Base-by-base conservation (phyloP, 441 rosid species). In the Populus hybrid region DNA sequence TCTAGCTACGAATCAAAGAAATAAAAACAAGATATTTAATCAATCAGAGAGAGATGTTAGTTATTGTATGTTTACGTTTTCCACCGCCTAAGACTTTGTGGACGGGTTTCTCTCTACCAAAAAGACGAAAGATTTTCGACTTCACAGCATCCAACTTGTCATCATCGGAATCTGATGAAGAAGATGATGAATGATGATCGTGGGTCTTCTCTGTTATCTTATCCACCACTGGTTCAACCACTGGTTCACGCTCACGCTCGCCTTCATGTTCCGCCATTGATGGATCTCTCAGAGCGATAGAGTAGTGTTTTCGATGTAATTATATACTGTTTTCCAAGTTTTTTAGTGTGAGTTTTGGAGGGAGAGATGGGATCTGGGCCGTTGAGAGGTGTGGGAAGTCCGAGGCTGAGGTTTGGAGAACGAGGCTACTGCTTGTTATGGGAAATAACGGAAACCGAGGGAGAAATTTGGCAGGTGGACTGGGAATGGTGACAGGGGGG, bases 41-140 rank as follows among this genome's bases (percentile, higher is more conserved):
- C 59, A 65, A 75, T 20, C 5, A 14, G 2, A 10, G 36, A 46
- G 67, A 32, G 36, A 63, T 63, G 6, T 63, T 9, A 67, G 28
- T 63, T 9, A 67, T 71, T 12, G 63, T 53, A 38, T 78, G 68
- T 87, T 11, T 86, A 91, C 95, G 92, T 83, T 88, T 91, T 72
- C 95, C 91, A 32, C 99, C 98, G 65, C 99, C 99, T n/a, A 95
- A 80, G 72, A 93, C 92, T 79, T 85, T 84, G 82, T 95, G 98
- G 16, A 93, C 90, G 32, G 99, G 96, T 83, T 84, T 81, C 73
- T 95, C 96, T 67, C 98, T 87, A 32, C 98, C 99, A n/a, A 93
- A 93, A 42, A 95, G 91, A 57, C 94, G 93, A 71, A 77, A 88
- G 71, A 90, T 77, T 81, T 93, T 92, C 50, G 87, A 46, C 81